Evolutionary conservation across 495 filamentous ascomycete species (phyloP).

Genomic region (Eremomyces bilateralis): DNA sequence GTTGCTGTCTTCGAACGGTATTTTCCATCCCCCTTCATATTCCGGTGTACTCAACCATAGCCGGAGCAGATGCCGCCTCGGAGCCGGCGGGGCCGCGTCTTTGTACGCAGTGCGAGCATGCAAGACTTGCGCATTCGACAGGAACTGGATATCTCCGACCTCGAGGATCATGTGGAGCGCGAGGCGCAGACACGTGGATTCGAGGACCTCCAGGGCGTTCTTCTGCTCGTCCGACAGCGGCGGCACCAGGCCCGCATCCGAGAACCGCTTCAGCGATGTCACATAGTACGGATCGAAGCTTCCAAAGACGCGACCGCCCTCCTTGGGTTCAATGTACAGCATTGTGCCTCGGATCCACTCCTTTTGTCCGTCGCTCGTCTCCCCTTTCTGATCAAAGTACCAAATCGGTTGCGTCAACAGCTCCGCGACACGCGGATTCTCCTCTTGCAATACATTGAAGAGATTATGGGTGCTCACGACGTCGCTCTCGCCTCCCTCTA

Average conservation of each 20-base stretch:
- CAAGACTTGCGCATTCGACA: constrained; percentile 18
- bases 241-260: constrained; percentile 14
- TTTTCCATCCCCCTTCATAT: constrained; percentile 61
- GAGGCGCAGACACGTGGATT: constrained; percentile 16
- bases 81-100: constrained; percentile 16
- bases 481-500: constrained; percentile 70
- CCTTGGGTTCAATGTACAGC: constrained; percentile 44
- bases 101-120: constrained; percentile 21
- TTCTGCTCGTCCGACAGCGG: constrained; percentile 14
- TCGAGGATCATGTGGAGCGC: constrained; percentile 22
- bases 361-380: constrained; percentile 50
- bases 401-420: constrained; percentile 56
- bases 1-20: constrained; percentile 59
- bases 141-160: constrained; percentile 20
- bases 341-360: constrained; percentile 53
- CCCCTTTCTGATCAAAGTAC: constrained; percentile 92
- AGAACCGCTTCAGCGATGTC: constrained; percentile 17
- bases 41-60: constrained; percentile 69
- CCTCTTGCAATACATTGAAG: constrained; percentile 53
- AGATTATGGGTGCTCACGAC: constrained; percentile 60
- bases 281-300: constrained; percentile 25
- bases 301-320: constrained; percentile 29
- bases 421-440: constrained; percentile 60
- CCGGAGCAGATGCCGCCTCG: constrained; percentile 38
- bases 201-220: constrained; percentile 12